phyloP scores from a whole-genome alignment of 805 yeast genomes.

The Myxozyma mucilagina region DNA sequence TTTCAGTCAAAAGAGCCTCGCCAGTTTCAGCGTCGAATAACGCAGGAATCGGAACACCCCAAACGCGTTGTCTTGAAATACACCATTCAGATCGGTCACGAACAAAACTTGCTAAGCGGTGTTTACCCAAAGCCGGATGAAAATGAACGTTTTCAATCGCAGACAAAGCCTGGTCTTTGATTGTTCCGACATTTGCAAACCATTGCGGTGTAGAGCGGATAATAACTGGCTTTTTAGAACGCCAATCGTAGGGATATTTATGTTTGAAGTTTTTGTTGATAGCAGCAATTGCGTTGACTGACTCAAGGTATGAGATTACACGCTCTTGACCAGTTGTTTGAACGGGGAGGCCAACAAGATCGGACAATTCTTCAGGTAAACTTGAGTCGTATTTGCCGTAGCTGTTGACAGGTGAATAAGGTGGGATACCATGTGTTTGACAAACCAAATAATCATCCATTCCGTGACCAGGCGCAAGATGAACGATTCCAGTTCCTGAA shows the following conservation, averaged over 20 bases:
- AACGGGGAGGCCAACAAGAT: slow-evolving; percentile 59
- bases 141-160: slow-evolving; percentile 67
- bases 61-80: slow-evolving; percentile 88
- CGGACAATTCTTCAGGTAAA: slow-evolving; percentile 50
- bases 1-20: slow-evolving; percentile 61
- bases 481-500: slow-evolving; percentile 95
- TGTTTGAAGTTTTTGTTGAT: slow-evolving; percentile 59
- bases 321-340: slow-evolving; percentile 56
- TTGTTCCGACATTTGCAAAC: slow-evolving; percentile 82
- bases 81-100: slow-evolving; percentile 92
- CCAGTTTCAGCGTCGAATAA: slow-evolving; percentile 62
- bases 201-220: slow-evolving; percentile 96
- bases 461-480: slow-evolving; percentile 98
- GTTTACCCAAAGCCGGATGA: slow-evolving; percentile 69
- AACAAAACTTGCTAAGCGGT: slow-evolving; percentile 71
- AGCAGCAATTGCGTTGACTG: slow-evolving; percentile 50
- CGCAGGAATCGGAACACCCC: slow-evolving; percentile 99
- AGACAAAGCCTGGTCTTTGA: slow-evolving; percentile 61
- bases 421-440: slow-evolving; percentile 52
- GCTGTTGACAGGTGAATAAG: slow-evolving; percentile 77
- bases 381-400: slow-evolving; percentile 64
- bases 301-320: slow-evolving; percentile 49
- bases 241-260: slow-evolving; percentile 96
- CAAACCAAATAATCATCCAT: slow-evolving; percentile 85
- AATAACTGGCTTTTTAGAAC: slow-evolving; percentile 92